Evolutionary conservation across 495 filamentous ascomycete genomes (phyloP).

Genomic region (Penicillium lividum): DNA sequence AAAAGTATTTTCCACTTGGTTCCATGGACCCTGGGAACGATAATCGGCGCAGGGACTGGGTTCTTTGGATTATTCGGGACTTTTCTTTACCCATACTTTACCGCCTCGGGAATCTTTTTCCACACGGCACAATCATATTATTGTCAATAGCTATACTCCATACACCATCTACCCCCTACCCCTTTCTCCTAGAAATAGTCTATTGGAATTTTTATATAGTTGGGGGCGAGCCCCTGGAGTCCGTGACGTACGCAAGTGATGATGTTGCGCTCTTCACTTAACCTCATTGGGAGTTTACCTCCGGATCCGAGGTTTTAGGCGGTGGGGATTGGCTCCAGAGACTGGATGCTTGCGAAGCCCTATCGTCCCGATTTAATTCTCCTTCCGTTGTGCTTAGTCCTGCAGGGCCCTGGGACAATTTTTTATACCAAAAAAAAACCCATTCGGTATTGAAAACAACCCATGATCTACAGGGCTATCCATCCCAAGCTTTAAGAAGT

Average conservation of each 20-base stretch:
- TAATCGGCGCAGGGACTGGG: slow-evolving; percentile 13
- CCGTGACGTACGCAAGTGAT: slow-evolving; percentile 34
- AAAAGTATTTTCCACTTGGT: slow-evolving; percentile 3
- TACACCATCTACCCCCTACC: not conserved
- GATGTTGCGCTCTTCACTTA: slow-evolving; percentile 25
- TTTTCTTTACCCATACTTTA: slow-evolving; percentile 9
- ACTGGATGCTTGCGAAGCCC: slow-evolving; percentile 3
- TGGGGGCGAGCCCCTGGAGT: slow-evolving; percentile 17
- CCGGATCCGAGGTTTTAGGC: slow-evolving; percentile 22
- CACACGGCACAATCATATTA: not conserved
- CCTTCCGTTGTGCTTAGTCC: not conserved
- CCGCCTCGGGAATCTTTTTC: not conserved
- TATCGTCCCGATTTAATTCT: not conserved
- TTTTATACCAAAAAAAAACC: not conserved
- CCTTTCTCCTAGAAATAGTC: not conserved
- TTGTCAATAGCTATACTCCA: not conserved
- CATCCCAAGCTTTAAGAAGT: not conserved
- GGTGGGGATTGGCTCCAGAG: slow-evolving; percentile 6
- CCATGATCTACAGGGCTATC: not conserved
- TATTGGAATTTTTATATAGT: slow-evolving; percentile 2
- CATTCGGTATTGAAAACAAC: not conserved
- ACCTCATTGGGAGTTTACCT: slow-evolving; percentile 21
- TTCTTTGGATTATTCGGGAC: slow-evolving; percentile 8
- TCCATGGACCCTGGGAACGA: slow-evolving; percentile 21
- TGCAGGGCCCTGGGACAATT: slow-evolving; percentile 3